Base-by-base conservation (phyloP, 257 asterid species). In the Scutellaria baicalensis region DNA sequence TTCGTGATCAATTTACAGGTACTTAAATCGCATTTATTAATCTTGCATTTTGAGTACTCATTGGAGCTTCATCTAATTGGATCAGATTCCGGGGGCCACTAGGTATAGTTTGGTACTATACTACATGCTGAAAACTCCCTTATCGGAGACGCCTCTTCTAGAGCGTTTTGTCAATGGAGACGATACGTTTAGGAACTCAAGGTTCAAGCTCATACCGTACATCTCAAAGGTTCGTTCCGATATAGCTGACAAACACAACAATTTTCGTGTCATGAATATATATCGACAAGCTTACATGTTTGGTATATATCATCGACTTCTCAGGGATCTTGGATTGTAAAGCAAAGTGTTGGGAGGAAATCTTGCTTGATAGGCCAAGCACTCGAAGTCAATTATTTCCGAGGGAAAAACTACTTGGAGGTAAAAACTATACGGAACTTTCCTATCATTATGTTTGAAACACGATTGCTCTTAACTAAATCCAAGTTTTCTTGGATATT, bases 271-370 rank as follows among this genome's bases (percentile, higher is more conserved):
- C 6, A 23, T 35, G 9, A 5, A 38, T 13, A 17, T 38, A 40
- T n/a, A 13, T 38, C 33, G 4, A 6, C 6, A 33, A 64, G 87
- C 13, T 56, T 8, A 59, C 14, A 13, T 0, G 6, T 49, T 31
- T 9, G 55, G 45, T 58, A 14, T n/a, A n/a, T n/a, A n/a, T 68
- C 27, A 49, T 56, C 13, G 18, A 4, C 14, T 71, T 55, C 51
- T 56, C 85, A 93, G 99, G 99, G 99, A 74, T 86, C 97, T 51
- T 91, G 97, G 97, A 91, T 94, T 59, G 99, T 91, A 69, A 94
- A 88, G 83, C 99, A 94, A 74, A 89, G 97, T 49, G 97, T 94
- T 51, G 97, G 99, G 14, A 86, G 85, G 86, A 94, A 89, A 77
- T 86, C 99, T 20, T 86, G 96, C 86, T 81, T 94, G 82, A 71